These are phyloP conservation scores for Debaryomycetaceae sp. DNA, from an alignment of 1,139 yeast genomes.

Conservation along the genomic window DNA sequence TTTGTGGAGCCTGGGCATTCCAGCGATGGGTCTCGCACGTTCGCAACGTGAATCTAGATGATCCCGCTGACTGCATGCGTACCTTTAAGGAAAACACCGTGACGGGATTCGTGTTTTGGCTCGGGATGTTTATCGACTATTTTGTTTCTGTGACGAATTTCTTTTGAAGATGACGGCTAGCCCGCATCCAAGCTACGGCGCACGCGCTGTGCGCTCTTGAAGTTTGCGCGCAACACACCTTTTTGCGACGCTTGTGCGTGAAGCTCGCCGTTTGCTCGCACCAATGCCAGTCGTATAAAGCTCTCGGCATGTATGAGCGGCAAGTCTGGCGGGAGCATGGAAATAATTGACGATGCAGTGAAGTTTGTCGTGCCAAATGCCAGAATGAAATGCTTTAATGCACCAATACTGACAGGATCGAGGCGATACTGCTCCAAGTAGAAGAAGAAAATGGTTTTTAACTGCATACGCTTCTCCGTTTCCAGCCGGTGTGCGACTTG, in stretches of 20 bases:
- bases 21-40: slow-evolving; percentile 60
- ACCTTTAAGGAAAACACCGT: slow-evolving; percentile 67
- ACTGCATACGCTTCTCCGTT: slow-evolving; percentile 3
- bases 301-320: slow-evolving; percentile 23
- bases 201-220: background rate
- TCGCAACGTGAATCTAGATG: slow-evolving; percentile 59
- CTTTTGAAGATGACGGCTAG: slow-evolving; percentile 17
- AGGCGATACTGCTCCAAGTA: slow-evolving; percentile 10
- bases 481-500: background rate
- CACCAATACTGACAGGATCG: slow-evolving; percentile 8
- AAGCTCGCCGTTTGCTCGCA: slow-evolving; percentile 12
- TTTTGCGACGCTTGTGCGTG: slow-evolving; percentile 15
- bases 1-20: slow-evolving; percentile 58
- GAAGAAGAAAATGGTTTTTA: slow-evolving; percentile 11
- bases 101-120: slow-evolving; percentile 71
- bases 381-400: slow-evolving; percentile 21
- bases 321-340: slow-evolving; percentile 19
- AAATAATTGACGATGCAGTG: slow-evolving; percentile 16
- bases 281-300: slow-evolving; percentile 14
- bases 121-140: slow-evolving; percentile 72
- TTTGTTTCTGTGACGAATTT: slow-evolving; percentile 36
- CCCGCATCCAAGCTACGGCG: too few species aligned
- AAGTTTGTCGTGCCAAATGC: slow-evolving; percentile 13
- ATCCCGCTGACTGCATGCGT: slow-evolving; percentile 74
- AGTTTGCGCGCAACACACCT: slow-evolving; percentile 19